Conservation (phyloP, 1,284 basidiomycete genomes). For the Puccinia sorghi region DNA sequence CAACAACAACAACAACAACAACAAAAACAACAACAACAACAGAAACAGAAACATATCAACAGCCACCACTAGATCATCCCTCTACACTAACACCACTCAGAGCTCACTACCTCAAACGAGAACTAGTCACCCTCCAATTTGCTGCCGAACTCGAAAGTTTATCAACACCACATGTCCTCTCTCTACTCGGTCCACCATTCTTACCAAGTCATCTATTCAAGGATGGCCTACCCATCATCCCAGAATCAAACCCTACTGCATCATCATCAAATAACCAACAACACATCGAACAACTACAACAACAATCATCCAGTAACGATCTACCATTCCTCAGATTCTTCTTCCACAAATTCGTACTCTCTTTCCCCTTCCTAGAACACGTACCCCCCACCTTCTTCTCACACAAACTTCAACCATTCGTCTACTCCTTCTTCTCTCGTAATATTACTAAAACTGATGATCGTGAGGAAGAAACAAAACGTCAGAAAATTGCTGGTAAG, state of each 20-base stretch:
- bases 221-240: conserved; percentile 51
- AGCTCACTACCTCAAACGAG: conserved; percentile 93
- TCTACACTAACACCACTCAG: conserved; percentile 73
- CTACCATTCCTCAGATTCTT: conserved; percentile 83
- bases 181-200: conserved; percentile 83
- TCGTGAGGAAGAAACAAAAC: conserved; percentile 65
- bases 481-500: conserved; percentile 69
- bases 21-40: not conserved
- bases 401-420: conserved; percentile 87
- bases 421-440: conserved; percentile 74
- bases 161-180: conserved; percentile 70
- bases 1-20: not conserved
- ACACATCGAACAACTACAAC: conserved; percentile 6
- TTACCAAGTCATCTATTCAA: conserved; percentile 60
- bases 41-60: not conserved
- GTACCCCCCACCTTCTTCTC: conserved; percentile 86
- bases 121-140: conserved; percentile 84
- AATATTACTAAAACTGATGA: conserved; percentile 69
- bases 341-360: conserved; percentile 84
- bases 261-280: conserved; percentile 6
- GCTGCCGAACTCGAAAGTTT: conserved; percentile 72
- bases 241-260: conserved; percentile 38
- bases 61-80: conserved; percentile 20
- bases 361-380: conserved; percentile 85
- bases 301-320: conserved; percentile 60